Evolutionary conservation across 2,329 filamentous ascomycete species (phyloP), one percentile per base, ranked within the genome.

Genomic region (Ophiostoma quercus): DNA sequence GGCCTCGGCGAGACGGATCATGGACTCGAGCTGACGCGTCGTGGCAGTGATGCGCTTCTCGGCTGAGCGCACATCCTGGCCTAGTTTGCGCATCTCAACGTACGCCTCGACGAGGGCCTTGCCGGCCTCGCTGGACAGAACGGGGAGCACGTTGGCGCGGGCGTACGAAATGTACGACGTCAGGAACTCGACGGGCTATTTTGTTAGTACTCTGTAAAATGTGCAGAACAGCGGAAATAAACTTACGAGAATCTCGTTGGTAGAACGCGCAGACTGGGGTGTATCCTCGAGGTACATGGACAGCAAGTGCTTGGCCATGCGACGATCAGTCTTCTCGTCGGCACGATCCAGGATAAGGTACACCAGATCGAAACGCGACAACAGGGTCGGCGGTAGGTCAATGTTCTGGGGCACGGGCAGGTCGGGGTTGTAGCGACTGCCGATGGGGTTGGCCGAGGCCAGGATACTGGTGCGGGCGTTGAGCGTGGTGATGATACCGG

Each of bases 1-100:
- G 0, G 94, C 95, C 82, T 99, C 95, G 1, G 94, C 83, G 2
- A 99, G 90, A 72, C 95, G 94, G 77, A 99, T 98, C 96, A 99
- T 99, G 65, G 91, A 95, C 81, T 99, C 96, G 6, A 99, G 85
- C 80, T 99, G 95, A 77, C 95, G 88, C 0, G 96, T 99, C 2
- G 95, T 99, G 57, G 95, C 95, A 0, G 95, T 99, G 81, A 99
- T 99, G 74, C 95, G 92, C 79, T 96, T 94, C 80, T 99, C 96
- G 2, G 92, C 87, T 2, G 93, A 86, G 67, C 94, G 92, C 47
- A 94, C 90, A 75, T 94, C 91, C 74, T 93, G 90, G 66, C 95
- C 95, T 0, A 99, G 88, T 76, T 94, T 92, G 74, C 95, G 93
- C 92, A 99, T 97, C 72, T 90, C 91, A 65, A 98, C 91, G 77